Conservation (phyloP, 441 rosid species). For the Jatropha multifida region DNA sequence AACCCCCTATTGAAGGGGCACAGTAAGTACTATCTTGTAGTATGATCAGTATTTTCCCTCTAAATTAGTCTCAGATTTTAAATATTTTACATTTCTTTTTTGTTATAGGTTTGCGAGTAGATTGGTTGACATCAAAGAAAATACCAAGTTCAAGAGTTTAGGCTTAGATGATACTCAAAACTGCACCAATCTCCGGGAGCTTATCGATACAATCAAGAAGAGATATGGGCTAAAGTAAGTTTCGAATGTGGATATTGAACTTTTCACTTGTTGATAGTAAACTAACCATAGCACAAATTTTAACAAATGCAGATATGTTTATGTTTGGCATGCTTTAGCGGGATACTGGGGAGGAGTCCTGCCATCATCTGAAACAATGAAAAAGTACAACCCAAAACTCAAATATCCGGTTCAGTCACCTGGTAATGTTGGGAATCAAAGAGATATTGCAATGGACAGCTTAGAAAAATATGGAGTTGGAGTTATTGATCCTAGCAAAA, state of each 20-base stretch:
- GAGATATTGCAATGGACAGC: constrained; percentile 56
- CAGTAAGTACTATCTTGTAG: constrained; percentile 35
- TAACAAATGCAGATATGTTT: constrained; percentile 48
- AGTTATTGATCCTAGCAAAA: constrained; percentile 52
- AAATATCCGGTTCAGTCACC: constrained; percentile 66
- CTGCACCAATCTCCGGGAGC: constrained; percentile 34
- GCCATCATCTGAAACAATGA: constrained; percentile 58
- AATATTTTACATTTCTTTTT: neutral
- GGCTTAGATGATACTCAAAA: constrained; percentile 30
- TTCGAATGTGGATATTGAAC: neutral
- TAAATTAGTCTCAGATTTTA: neutral
- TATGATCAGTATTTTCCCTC: neutral
- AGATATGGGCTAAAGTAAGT: constrained; percentile 49
- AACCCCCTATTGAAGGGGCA: constrained; percentile 35
- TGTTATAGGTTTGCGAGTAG: constrained; percentile 56
- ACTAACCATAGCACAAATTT: neutral
- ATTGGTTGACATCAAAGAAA: constrained; percentile 61
- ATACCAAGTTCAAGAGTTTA: constrained; percentile 49
- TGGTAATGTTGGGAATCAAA: constrained; percentile 54
- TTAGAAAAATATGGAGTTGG: constrained; percentile 73
- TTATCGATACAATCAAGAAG: constrained; percentile 39
- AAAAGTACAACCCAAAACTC: constrained; percentile 57
- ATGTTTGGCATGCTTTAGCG: constrained; percentile 71
- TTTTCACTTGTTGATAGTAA: neutral
- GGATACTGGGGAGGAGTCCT: constrained; percentile 83